Evolutionary conservation across 352 stramenopile genomes (phyloP), one percentile per base, ranked within the genome.

Genomic region (Pythium dissotocum): DNA sequence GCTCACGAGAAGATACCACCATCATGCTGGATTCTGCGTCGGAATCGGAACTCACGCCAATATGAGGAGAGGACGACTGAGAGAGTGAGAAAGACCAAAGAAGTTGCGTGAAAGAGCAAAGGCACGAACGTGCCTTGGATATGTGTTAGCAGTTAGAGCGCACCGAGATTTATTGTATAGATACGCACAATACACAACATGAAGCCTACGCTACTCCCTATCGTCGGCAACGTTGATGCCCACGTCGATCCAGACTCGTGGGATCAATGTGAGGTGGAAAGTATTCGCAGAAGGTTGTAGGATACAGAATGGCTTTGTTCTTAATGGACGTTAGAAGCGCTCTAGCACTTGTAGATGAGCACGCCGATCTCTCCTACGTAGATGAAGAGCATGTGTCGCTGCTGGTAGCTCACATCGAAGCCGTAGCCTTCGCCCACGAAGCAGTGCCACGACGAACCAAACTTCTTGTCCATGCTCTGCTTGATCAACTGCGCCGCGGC

Each of bases 381-480:
- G 52, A 98, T 78, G 77, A 98, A 98, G 24, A 99, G 76, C 83
- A 99, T 96, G 81, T 98, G 94, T 65, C 93, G 90, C 66, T 97
- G 88, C 81, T 99, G 91, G 78, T 98, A 98, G 69, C 88, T 98
- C 61, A 99, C 92, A 70, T 99, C 93, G 72, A 99, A 98, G 55
- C 92, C 95, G 73, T 98, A 99, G 13, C 96, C 96, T 76, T 99
- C 97, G 35, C 94, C 96, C 24, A 99, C 97, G 63, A 95, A 96
- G 73, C 92, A 98, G 75, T 99, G 94, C 96, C 96, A 99, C 5
- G 93, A 97, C 14, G 89, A 82, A 6, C 94, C 97, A 73, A 98
- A 99, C 75, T 98, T 98, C 80, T 99, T 99, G 82, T 99, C 96
- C 77, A 98, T 93, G 33, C 90, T 98, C 72, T 98, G 91, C 76